Evolutionary conservation across 2,329 filamentous ascomycete genomes (phyloP).

Genomic region (Lomentospora prolificans): DNA sequence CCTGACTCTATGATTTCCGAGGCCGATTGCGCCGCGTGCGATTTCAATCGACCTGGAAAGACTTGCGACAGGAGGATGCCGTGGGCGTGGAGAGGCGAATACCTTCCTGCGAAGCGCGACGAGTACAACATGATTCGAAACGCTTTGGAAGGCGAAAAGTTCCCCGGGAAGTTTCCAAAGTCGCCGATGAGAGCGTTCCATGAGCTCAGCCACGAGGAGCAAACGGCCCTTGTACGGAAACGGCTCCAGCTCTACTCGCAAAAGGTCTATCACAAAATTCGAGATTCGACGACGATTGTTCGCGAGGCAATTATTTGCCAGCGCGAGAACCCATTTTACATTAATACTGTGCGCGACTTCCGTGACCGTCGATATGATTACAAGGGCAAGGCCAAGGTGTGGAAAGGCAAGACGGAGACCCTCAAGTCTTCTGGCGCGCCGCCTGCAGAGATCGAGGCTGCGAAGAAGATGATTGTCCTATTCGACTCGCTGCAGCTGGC

Average conservation of each 20-base stretch:
- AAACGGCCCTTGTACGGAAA: constrained; percentile 71
- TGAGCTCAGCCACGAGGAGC: constrained; percentile 73
- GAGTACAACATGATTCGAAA: constrained; percentile 99
- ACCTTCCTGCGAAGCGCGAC: constrained; percentile 87
- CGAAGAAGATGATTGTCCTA: constrained; percentile 97
- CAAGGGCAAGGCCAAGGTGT: constrained; percentile 95
- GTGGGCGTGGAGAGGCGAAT: constrained; percentile 98
- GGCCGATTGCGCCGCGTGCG: constrained; percentile 90
- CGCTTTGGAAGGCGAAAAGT: constrained; percentile 82
- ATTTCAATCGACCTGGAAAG: constrained; percentile 96
- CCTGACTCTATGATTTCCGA: constrained; percentile 99
- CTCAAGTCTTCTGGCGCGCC: constrained; percentile 75
- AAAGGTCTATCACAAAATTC: constrained; percentile 99
- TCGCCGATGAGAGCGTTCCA: constrained; percentile 65
- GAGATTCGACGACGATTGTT: constrained; percentile 84
- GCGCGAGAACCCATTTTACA: constrained; percentile 95
- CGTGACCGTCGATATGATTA: constrained; percentile 96
- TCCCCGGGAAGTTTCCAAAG: constrained; percentile 69
- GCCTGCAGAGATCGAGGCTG: constrained; percentile 71
- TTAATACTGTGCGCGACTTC: constrained; percentile 91
- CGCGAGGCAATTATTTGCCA: constrained; percentile 97
- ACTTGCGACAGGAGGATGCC: constrained; percentile 91
- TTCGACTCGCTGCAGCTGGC: constrained; percentile 94
- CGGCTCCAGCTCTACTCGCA: constrained; percentile 87
- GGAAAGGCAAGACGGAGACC: constrained; percentile 91